phyloP scores from a whole-genome alignment of 2,329 filamentous ascomycete genomes.

The Paraphoma chrysanthemicola region DNA sequence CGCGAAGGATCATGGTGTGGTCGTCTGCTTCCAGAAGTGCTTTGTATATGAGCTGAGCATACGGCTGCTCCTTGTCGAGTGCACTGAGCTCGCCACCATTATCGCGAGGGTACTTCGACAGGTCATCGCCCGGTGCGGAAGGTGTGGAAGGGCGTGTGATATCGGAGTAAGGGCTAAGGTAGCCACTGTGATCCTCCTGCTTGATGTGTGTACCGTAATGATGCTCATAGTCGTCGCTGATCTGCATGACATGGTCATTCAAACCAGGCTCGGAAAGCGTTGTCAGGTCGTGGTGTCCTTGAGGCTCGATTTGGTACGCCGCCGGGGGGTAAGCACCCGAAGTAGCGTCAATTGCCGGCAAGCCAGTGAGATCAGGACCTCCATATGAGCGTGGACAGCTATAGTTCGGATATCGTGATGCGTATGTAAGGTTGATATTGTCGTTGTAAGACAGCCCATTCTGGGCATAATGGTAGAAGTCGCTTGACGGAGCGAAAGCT shows the following conservation, averaged over 20 bases:
- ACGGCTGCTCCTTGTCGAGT: constrained; percentile 66
- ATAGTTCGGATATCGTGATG: constrained; percentile 14
- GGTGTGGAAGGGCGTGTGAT: constrained; percentile 29
- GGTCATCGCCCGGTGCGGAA: constrained; percentile 29
- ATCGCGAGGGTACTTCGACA: constrained; percentile 11
- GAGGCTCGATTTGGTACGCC: constrained; percentile 41
- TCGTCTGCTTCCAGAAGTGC: constrained; percentile 73
- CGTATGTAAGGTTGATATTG: constrained; percentile 27
- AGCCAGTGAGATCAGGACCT: constrained; percentile 16
- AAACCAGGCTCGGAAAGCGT: constrained; percentile 27
- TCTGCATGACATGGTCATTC: constrained; percentile 29
- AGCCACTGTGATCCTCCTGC: constrained; percentile 20
- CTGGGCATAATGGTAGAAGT: constrained; percentile 23
- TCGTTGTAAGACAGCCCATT: constrained; percentile 28
- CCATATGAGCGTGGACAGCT: constrained; percentile 35
- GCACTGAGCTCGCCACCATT: constrained; percentile 19
- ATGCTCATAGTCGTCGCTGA: constrained; percentile 33
- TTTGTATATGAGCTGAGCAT: constrained; percentile 80
- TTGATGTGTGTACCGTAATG: constrained; percentile 24
- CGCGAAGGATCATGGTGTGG: constrained; percentile 78
- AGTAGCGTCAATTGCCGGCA: constrained; percentile 18
- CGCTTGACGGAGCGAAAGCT: constrained; percentile 11
- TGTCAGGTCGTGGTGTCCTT: constrained; percentile 23
- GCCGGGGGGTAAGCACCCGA: constrained; percentile 38
- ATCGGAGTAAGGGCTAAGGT: constrained; percentile 30